Evolutionary conservation across 2,329 filamentous ascomycete species (phyloP).

Genomic region (Arthroderma sp.): DNA sequence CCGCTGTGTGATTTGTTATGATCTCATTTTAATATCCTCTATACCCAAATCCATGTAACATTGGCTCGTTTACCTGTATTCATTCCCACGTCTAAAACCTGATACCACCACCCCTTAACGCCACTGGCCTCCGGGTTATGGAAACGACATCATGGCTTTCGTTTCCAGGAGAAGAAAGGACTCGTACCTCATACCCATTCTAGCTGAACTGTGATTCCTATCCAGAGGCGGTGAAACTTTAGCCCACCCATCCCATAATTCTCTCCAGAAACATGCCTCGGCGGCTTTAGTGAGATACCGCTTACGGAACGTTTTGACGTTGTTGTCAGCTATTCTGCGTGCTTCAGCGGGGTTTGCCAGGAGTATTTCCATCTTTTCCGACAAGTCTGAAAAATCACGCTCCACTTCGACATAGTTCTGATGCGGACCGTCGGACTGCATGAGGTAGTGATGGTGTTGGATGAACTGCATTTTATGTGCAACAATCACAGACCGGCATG

Average conservation of each 20-base stretch:
- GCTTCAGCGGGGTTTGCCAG: constrained; percentile 26
- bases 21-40: no score
- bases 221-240: constrained; percentile 13
- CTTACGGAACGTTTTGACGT: constrained; percentile 33
- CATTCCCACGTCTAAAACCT: no score
- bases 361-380: constrained; percentile 25
- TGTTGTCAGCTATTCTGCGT: constrained; percentile 35
- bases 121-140: no score
- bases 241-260: constrained; percentile 23
- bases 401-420: constrained; percentile 38
- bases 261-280: constrained; percentile 40
- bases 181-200: constrained; percentile 19
- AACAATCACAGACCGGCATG: constrained; percentile 36
- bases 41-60: no score
- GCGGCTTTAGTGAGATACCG: constrained; percentile 38
- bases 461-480: constrained; percentile 36
- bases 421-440: constrained; percentile 28
- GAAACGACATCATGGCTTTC: constrained; percentile 11
- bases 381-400: constrained; percentile 43
- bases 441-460: constrained; percentile 35
- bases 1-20: background rate
- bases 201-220: no score
- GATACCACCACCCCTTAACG: no score
- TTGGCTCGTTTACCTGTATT: no score
- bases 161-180: constrained; percentile 20